Percentiles rank a stretch among this genome's conserved stretches.
Conservation (phyloP, 1,139 yeast species). For the Geotrichum klebahnii region DNA sequence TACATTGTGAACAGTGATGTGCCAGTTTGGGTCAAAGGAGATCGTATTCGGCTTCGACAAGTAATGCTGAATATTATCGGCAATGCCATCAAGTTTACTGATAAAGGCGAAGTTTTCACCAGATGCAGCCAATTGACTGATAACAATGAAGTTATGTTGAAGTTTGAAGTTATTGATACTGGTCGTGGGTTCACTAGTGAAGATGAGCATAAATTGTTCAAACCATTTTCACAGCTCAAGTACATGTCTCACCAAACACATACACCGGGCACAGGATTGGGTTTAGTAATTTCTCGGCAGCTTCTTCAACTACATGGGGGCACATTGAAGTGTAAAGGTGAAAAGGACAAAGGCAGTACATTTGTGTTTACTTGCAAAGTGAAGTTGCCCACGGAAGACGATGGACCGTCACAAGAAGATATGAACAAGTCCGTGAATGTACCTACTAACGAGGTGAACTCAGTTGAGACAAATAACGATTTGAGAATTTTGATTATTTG, state of each 20-base stretch:
- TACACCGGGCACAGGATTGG: conserved; percentile 76
- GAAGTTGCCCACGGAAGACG: conserved; percentile 32
- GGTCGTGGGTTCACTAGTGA: conserved; percentile 78
- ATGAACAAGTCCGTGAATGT: conserved; percentile 23
- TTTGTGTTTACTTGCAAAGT: conserved; percentile 44
- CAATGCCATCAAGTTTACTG: conserved; percentile 80
- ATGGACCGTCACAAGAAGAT: conserved; percentile 30
- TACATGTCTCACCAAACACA: background rate
- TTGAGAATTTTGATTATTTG: conserved; percentile 34
- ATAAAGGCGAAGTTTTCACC: conserved; percentile 58
- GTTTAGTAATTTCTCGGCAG: conserved; percentile 80
- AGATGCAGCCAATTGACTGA: conserved; percentile 30
- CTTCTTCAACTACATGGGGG: conserved; percentile 84
- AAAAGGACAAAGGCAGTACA: conserved; percentile 73
- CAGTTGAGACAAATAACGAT: conserved; percentile 20
- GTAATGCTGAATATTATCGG: conserved; percentile 85
- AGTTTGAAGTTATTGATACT: conserved; percentile 75
- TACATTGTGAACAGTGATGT: conserved; percentile 72
- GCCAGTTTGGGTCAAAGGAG: conserved; percentile 81
- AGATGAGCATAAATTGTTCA: conserved; percentile 63
- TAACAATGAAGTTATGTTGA: conserved; percentile 46
- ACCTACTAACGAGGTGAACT: conserved; percentile 12
- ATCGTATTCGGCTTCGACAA: conserved; percentile 81
- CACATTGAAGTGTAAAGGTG: conserved; percentile 63
- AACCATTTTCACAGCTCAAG: conserved; percentile 82